Conservation (phyloP, 345 rosid genomes). For the Dipteronia dyeriana region DNA sequence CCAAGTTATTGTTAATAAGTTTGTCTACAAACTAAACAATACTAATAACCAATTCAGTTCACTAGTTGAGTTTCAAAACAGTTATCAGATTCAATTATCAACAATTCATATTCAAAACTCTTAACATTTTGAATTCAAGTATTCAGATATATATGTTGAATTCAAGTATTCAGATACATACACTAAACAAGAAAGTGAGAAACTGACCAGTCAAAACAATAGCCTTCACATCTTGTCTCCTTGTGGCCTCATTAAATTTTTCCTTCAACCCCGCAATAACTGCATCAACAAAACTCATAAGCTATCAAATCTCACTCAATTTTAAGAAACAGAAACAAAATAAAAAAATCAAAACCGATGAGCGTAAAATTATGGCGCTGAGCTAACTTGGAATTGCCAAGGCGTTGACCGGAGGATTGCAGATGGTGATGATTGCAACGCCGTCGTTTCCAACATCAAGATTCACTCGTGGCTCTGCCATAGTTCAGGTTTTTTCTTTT, state of each 20-base stretch:
- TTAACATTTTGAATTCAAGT: too few species aligned
- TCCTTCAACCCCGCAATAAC: constrained; percentile 76
- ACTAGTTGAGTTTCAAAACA: too few species aligned
- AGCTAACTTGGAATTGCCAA: constrained; percentile 65
- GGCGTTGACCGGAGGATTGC: constrained; percentile 96
- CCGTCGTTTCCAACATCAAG: constrained; percentile 86
- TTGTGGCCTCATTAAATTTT: constrained; percentile 68
- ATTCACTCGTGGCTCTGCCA: constrained; percentile 60
- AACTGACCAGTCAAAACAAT: constrained; percentile 72
- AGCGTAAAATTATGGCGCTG: not conserved
- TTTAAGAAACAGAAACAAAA: not conserved
- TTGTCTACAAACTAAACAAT: too few species aligned
- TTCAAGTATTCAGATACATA: too few species aligned
- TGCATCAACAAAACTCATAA: constrained; percentile 21
- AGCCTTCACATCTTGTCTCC: constrained; percentile 79
- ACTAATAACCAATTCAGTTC: too few species aligned
- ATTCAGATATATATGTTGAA: too few species aligned
- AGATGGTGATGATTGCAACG: constrained; percentile 81
- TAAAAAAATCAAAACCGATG: not conserved
- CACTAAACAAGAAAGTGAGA: not conserved
- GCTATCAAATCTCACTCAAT: constrained; percentile 8
- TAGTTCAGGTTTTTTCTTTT: constrained; percentile 20
- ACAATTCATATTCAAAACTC: too few species aligned
- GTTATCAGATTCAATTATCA: too few species aligned
- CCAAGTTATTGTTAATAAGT: too few species aligned